Percentiles rank a stretch among this genome's conserved stretches.
These are phyloP conservation scores for Talaromyces piceae DNA, from an alignment of 2,329 filamentous ascomycete species.

Conservation along the genomic window DNA sequence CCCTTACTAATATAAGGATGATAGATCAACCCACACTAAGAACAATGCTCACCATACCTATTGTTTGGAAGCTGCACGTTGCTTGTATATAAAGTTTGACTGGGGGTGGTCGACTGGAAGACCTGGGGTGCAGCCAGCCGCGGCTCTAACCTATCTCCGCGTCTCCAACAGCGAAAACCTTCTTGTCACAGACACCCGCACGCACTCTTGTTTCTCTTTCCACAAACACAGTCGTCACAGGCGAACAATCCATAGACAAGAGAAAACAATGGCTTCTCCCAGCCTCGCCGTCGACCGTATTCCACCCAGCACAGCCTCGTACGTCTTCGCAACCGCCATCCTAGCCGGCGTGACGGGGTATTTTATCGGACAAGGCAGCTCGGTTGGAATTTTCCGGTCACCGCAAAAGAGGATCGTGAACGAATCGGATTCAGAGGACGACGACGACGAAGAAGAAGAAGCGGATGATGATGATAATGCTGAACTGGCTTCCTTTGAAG, in stretches of 20 bases:
- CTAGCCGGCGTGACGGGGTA: slow-evolving; percentile 70
- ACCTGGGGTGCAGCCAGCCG: background rate
- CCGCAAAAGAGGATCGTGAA: slow-evolving; percentile 40
- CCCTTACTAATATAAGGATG: too few relatives aligned
- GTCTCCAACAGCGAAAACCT: background rate
- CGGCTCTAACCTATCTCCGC: background rate
- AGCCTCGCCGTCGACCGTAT: slow-evolving; percentile 27
- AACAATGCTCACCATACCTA: too few relatives aligned
- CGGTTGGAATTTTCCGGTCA: slow-evolving; percentile 67
- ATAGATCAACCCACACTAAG: too few relatives aligned
- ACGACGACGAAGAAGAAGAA: slow-evolving; percentile 54
- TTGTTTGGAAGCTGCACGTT: too few relatives aligned
- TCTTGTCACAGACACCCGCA: too few relatives aligned
- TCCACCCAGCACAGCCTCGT: slow-evolving; percentile 48
- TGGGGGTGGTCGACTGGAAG: too few relatives aligned
- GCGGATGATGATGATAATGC: slow-evolving; percentile 56
- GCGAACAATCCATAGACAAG: background rate
- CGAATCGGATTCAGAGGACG: slow-evolving; percentile 21
- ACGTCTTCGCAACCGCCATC: slow-evolving; percentile 66
- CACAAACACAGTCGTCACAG: background rate
- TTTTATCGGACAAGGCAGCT: slow-evolving; percentile 57
- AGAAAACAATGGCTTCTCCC: slow-evolving; percentile 23
- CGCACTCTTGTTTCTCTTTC: background rate
- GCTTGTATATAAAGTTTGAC: too few relatives aligned
- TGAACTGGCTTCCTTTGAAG: slow-evolving; percentile 42